Base-by-base conservation (phyloP, 129 eudicot species). In the Mikania micrantha region DNA sequence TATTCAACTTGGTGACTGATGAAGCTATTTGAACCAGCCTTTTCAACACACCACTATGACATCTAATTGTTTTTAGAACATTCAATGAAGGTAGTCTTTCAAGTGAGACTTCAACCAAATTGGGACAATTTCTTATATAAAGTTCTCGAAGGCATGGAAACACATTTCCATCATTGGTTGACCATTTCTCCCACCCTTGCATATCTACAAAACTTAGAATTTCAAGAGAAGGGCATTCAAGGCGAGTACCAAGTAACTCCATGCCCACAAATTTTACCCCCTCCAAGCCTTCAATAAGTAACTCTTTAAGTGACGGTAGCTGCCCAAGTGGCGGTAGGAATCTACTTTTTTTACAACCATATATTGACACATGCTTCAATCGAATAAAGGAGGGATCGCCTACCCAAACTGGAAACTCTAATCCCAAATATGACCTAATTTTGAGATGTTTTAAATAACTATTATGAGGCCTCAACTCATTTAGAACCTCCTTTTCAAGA, bases 121-220 rank as follows among this genome's bases (percentile, higher is more conserved):
- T 62, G n/a, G 54, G 70, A 47, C 77, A 72, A 22, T 20, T 1
- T 0, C 0, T 0, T 7, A 71, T 31, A 1, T 0, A 0, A 71
- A 71, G 61, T 53, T 44, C 5, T 21, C 3, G 12, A 45, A 71
- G 49, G 61, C 48, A 44, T 39, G 76, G 76, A 20, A 71, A 71
- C 31, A 35, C 60, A 72, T 61, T 69, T 60, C 36, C n/a, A 3
- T 40, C 13, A 22, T 62, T 62, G 25, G 21, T 49, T 47, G 53
- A 34, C 88, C 88, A 84, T 35, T 47, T 64, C 60, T 64, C 58
- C 85, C 83, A 80, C 40, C 62, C 62, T 0, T 54, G 13, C 88
- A 84, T 84, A 60, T 53, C 3, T 4, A 2, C 19, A 24, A 83
- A 80, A n/a, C 76, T 4, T 44, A 80, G 58, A 21, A 36, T 38